Base-by-base conservation (phyloP, 2,329 filamentous ascomycete species). In the Fusarium cicatricum region DNA sequence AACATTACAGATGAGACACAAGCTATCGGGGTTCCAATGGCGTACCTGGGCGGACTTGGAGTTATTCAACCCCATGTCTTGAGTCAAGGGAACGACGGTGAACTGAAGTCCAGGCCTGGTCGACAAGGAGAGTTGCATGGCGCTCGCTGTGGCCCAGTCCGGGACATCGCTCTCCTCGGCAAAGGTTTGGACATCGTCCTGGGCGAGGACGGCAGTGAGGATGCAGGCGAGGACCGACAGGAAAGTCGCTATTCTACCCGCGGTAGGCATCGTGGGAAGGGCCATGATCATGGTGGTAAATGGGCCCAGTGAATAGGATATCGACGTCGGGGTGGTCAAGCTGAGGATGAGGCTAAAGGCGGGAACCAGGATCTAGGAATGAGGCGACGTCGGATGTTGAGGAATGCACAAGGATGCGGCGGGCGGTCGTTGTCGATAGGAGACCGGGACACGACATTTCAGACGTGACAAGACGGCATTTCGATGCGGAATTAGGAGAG, bases 81-180 rank as follows among this genome's bases (percentile, higher is more conserved):
- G 48, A 0, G 80, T 82, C 53, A 82, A 71, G 11, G 81, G 81
- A 32, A 81, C 75, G 15, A 82, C 73, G 16, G 73, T 72, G 58
- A 77, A 81, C 14, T 77, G 65, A 32, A 74, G 45, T 2, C 66
- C 64, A 10, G 70, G 56, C 16, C 65, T 69, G 5, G 67, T 60
- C 14, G 71, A 71, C 6, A 82, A 59, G 34, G 71, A 69, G 41
- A 83, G 70, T 36, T 76, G 72, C 74, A 83, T 76, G 41, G 72
- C 71, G 32, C 73, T 77, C 16, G 71, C 66, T 3, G 67, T 48
- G 47, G 76, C 73, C 77, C 76, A 80, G 26, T 69, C 63, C 4
- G 78, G 76, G 1, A 76, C 65, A 3, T 75, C 68, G 31, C 6
- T 26, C 6, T 63, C 59, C 53, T 75, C 65, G 11, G 74, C 60